These are phyloP conservation scores for Rhipidocladum racemiflorum DNA, from an alignment of 176 grass and related monocot species.

Conservation along the genomic window DNA sequence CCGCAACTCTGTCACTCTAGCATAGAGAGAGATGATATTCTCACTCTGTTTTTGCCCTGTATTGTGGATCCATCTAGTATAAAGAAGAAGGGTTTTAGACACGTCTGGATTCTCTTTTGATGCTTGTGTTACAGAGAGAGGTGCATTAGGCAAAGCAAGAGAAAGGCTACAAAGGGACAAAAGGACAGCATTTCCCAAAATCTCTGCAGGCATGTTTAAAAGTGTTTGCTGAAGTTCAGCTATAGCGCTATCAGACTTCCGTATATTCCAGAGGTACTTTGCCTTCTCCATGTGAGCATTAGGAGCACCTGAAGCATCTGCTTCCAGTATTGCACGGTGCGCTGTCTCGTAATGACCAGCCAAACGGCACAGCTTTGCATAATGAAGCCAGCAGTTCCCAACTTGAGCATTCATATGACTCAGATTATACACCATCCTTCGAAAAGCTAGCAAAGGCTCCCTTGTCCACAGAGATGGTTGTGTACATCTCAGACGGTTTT, in stretches of 20 bases:
- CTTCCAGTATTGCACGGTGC: constrained; percentile 89
- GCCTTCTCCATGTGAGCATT: constrained; percentile 94
- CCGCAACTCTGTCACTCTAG: constrained; percentile 73
- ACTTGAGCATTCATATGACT: constrained; percentile 78
- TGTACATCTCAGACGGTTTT: constrained; percentile 86
- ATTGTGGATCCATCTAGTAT: constrained; percentile 97
- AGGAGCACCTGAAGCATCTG: constrained; percentile 73
- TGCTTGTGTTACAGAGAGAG: constrained; percentile 62
- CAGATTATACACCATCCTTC: constrained; percentile 72
- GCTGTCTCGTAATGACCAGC: constrained; percentile 90
- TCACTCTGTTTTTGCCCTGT: constrained; percentile 91
- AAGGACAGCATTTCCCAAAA: constrained; percentile 56
- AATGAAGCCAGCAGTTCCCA: constrained; percentile 95
- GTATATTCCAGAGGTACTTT: constrained; percentile 87
- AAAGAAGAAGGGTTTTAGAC: constrained; percentile 92
- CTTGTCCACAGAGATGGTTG: constrained; percentile 89
- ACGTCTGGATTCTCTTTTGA: constrained; percentile 77
- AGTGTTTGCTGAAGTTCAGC: constrained; percentile 92
- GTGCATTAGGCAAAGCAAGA: constrained; percentile 82
- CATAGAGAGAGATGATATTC: constrained; percentile 75
- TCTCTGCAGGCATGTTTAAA: constrained; percentile 74
- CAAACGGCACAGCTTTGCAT: constrained; percentile 87
- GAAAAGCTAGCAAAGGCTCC: constrained; percentile 93
- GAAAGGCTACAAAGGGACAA: constrained; percentile 84
- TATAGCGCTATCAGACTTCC: constrained; percentile 88